Evolutionary conservation across 2,329 filamentous ascomycete genomes (phyloP).

Genomic region (Ilyonectria robusta): DNA sequence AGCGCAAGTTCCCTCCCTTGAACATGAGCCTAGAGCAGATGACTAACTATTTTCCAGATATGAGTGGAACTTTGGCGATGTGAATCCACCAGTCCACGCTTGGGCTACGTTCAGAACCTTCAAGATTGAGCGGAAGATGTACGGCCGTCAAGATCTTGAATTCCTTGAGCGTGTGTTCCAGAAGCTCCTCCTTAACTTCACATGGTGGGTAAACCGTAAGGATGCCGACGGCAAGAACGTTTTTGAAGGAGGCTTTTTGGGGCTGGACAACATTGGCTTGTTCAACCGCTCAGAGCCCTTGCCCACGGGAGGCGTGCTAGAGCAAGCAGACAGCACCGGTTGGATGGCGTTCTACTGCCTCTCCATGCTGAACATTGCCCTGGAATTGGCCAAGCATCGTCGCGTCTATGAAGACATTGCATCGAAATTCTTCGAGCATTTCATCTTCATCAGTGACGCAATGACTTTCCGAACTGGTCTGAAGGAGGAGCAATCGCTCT

Average conservation of each 20-base stretch:
- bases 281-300: slow-evolving; percentile 98
- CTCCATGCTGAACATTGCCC: slow-evolving; percentile 95
- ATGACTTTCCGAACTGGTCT: slow-evolving; percentile 86
- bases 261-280: slow-evolving; percentile 95
- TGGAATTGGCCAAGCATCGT: slow-evolving; percentile 95
- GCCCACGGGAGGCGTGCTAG: slow-evolving; percentile 91
- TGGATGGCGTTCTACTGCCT: slow-evolving; percentile 99
- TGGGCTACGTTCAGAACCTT: slow-evolving; percentile 97
- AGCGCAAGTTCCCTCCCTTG: slow-evolving; percentile 69
- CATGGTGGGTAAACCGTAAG: slow-evolving; percentile 99
- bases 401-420: slow-evolving; percentile 97
- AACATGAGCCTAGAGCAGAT: neutral
- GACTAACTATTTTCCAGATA: slow-evolving; percentile 60
- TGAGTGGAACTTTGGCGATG: slow-evolving; percentile 98
- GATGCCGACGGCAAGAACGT: slow-evolving; percentile 96
- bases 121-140: slow-evolving; percentile 98
- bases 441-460: slow-evolving; percentile 96
- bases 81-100: slow-evolving; percentile 96
- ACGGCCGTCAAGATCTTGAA: slow-evolving; percentile 93
- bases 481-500: slow-evolving; percentile 85
- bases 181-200: slow-evolving; percentile 95
- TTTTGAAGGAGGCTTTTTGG: slow-evolving; percentile 96
- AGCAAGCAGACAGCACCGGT: slow-evolving; percentile 97
- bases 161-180: slow-evolving; percentile 98
- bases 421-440: slow-evolving; percentile 99